phyloP scores from a whole-genome alignment of 73 alveolate genomes.

The Blepharisma japonicum region DNA sequence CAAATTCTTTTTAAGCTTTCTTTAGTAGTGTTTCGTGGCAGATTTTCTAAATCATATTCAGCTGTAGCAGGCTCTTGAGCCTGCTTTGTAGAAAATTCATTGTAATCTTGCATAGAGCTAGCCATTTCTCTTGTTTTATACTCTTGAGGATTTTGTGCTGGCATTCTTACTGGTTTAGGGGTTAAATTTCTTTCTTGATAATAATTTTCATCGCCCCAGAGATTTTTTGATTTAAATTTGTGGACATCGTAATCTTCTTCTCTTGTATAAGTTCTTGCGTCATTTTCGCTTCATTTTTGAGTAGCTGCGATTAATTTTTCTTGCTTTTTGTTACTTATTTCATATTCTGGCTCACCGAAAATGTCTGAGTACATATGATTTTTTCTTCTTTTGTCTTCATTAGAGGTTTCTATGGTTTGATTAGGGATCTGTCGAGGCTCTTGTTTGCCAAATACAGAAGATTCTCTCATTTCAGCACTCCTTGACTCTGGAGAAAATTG shows the following conservation, averaged over 20 bases:
- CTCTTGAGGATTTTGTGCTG: background rate
- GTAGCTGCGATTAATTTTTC: background rate
- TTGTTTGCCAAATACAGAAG: background rate
- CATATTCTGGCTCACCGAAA: background rate
- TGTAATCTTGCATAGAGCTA: background rate
- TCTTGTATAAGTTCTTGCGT: background rate
- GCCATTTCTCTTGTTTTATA: background rate
- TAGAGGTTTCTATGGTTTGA: background rate
- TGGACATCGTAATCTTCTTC: background rate
- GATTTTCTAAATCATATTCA: conserved; percentile 13
- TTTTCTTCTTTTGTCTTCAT: conserved; percentile 10
- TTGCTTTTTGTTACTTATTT: background rate
- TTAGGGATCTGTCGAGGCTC: background rate
- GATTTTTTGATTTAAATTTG: background rate
- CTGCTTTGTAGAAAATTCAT: background rate
- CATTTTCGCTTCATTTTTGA: background rate
- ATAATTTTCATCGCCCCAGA: background rate
- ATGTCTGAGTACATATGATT: conserved; percentile 10
- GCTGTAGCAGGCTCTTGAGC: background rate
- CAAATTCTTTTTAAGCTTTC: background rate
- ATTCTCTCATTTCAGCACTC: background rate
- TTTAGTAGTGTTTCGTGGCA: background rate
- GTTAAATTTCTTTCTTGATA: no score
- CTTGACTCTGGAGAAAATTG: background rate
- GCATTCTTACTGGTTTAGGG: background rate